phyloP scores from a whole-genome alignment of 2,329 filamentous ascomycete species.

The Colletotrichum musae region DNA sequence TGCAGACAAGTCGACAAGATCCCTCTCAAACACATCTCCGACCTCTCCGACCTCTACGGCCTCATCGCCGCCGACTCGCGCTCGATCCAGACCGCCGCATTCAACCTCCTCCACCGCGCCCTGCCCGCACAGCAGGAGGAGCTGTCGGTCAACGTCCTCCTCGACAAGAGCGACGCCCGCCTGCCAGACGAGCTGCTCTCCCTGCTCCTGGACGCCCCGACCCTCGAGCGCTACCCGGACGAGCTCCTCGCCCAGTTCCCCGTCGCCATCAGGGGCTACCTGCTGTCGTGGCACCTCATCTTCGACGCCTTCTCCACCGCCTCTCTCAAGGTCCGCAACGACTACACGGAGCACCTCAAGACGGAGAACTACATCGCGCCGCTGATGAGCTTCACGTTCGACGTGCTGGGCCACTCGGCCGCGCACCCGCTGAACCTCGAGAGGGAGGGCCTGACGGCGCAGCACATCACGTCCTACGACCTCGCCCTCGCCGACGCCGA shows the following conservation, averaged over 20 bases:
- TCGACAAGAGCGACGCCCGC: slow-evolving; percentile 79
- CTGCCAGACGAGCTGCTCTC: slow-evolving; percentile 90
- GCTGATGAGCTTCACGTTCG: slow-evolving; percentile 85
- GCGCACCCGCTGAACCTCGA: slow-evolving; percentile 83
- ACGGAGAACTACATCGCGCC: slow-evolving; percentile 77
- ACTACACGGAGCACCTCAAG: slow-evolving; percentile 86
- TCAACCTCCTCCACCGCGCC: slow-evolving; percentile 83
- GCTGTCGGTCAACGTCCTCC: slow-evolving; percentile 81
- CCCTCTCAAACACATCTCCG: slow-evolving; percentile 72
- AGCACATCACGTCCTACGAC: slow-evolving; percentile 70
- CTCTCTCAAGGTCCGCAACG: slow-evolving; percentile 84
- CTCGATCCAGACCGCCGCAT: slow-evolving; percentile 84
- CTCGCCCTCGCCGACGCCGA: slow-evolving; percentile 69
- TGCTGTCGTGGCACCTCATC: slow-evolving; percentile 90
- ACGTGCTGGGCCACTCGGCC: slow-evolving; percentile 84
- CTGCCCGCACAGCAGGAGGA: slow-evolving; percentile 85
- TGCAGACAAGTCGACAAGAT: slow-evolving; percentile 78
- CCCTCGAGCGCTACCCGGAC: slow-evolving; percentile 76
- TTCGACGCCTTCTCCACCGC: slow-evolving; percentile 88
- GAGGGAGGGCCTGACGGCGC: slow-evolving; percentile 71
- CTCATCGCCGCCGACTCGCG: slow-evolving; percentile 83
- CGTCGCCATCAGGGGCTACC: slow-evolving; percentile 79
- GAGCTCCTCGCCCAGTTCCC: slow-evolving; percentile 79
- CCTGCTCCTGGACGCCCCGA: slow-evolving; percentile 83
- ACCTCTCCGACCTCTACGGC: slow-evolving; percentile 79